phyloP scores from a whole-genome alignment of 495 filamentous ascomycete genomes.

The Hypoxylon rickii region DNA sequence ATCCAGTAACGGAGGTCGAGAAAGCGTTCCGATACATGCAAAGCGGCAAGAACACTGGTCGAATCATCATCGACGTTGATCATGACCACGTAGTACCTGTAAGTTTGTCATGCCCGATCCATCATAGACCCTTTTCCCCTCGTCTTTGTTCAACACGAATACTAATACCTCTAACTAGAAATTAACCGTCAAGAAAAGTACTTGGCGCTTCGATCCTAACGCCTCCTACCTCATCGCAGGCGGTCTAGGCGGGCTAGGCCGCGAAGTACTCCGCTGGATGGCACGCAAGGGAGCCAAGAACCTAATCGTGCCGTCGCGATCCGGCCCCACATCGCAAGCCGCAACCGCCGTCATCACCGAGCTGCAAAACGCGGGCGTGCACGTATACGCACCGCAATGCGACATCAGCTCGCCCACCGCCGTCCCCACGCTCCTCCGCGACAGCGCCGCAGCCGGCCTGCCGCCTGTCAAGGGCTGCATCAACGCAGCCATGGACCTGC shows the following conservation, averaged over 20 bases:
- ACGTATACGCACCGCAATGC: slow-evolving; percentile 37
- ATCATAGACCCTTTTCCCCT: background rate
- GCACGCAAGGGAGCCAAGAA: slow-evolving; percentile 22
- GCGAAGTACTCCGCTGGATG: slow-evolving; percentile 27
- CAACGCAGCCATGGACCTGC: slow-evolving; percentile 50
- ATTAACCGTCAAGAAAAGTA: slow-evolving; percentile 1
- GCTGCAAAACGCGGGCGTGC: slow-evolving; percentile 23
- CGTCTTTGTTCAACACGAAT: background rate
- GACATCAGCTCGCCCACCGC: no score
- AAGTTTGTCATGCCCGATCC: no score
- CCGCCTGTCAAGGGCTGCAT: slow-evolving; percentile 58
- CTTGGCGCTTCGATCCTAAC: slow-evolving; percentile 24
- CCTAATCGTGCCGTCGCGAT: slow-evolving; percentile 31
- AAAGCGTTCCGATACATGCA: slow-evolving; percentile 12
- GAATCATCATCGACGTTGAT: slow-evolving; percentile 4
- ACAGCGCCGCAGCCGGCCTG: no score
- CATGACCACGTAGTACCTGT: background rate
- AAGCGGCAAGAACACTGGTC: slow-evolving; percentile 24
- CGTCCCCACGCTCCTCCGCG: no score
- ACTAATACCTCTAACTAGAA: no score
- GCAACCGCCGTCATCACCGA: slow-evolving; percentile 24
- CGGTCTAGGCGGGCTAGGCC: slow-evolving; percentile 31
- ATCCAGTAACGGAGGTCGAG: slow-evolving; percentile 7
- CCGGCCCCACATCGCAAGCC: slow-evolving; percentile 11
- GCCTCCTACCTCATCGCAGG: slow-evolving; percentile 47